Percentiles rank a stretch among this genome's conserved stretches.
These are phyloP conservation scores for Leccinum ochraceum DNA, from an alignment of 768 basidiomycete genomes.

Conservation along the genomic window DNA sequence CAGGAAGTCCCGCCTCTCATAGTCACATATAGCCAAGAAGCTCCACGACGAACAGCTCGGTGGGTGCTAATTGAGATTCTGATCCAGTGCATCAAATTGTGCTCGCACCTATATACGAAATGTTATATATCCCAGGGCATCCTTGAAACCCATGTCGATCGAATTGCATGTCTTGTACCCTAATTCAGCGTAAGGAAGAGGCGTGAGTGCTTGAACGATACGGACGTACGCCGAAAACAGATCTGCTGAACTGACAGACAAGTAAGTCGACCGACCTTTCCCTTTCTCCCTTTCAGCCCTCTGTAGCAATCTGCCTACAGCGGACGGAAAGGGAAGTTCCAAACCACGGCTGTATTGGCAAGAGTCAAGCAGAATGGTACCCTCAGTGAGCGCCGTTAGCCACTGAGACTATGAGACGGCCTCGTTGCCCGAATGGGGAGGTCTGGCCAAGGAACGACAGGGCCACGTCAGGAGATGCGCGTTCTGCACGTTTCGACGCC, in stretches of 20 bases:
- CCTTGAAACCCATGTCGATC: not conserved
- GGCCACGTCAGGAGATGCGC: not conserved
- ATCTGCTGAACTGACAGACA: not conserved
- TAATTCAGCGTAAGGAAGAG: not conserved
- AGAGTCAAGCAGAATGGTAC: not conserved
- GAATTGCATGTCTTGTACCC: not conserved
- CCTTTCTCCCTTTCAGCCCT: conserved; percentile 22
- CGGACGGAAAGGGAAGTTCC: conserved; percentile 24
- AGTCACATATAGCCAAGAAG: conserved; percentile 8
- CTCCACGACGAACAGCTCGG: not conserved
- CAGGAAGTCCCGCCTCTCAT: conserved; percentile 1
- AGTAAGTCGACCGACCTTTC: conserved; percentile 1
- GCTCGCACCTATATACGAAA: not conserved
- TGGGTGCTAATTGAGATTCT: not conserved
- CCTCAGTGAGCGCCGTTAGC: not conserved
- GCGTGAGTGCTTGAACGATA: not conserved
- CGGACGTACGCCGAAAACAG: not conserved
- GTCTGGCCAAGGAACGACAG: conserved; percentile 4
- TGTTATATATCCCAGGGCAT: conserved; percentile 12
- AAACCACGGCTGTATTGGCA: not conserved
- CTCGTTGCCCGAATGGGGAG: not conserved
- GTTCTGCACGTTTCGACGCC: not conserved
- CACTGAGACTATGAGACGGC: not conserved
- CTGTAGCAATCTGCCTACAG: conserved; percentile 25
- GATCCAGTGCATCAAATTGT: not conserved